phyloP scores from a whole-genome alignment of 2,329 filamentous ascomycete species.

The Talaromyces rugulosus region DNA sequence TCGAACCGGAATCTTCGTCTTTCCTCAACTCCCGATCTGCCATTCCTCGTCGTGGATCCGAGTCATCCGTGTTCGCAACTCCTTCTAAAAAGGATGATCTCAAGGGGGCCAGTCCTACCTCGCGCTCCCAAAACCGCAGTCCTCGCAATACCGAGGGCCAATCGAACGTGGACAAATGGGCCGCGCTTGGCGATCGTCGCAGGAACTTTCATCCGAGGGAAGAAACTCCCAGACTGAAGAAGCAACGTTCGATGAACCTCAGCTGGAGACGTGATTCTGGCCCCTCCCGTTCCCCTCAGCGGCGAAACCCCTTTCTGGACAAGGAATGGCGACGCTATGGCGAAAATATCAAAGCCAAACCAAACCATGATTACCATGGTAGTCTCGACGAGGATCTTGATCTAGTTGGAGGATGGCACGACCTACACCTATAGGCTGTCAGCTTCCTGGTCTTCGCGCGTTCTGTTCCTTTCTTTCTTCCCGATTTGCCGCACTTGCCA shows the following conservation, averaged over 20 bases:
- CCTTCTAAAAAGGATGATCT: slow-evolving; percentile 52
- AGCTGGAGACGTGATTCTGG: slow-evolving; percentile 42
- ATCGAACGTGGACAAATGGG: slow-evolving; percentile 73
- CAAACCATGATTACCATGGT: slow-evolving; percentile 48
- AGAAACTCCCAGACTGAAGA: slow-evolving; percentile 44
- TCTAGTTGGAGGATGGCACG: slow-evolving; percentile 92
- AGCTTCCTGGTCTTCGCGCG: slow-evolving; percentile 15
- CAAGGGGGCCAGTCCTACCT: slow-evolving; percentile 49
- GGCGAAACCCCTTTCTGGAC: slow-evolving; percentile 37
- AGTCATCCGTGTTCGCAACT: neutral
- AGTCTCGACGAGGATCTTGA: slow-evolving; percentile 67
- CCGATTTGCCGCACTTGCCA: neutral
- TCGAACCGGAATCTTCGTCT: slow-evolving; percentile 52
- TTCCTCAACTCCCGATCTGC: slow-evolving; percentile 47
- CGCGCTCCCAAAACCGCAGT: slow-evolving; percentile 25
- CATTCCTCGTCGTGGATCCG: slow-evolving; percentile 25
- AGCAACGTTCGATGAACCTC: slow-evolving; percentile 40
- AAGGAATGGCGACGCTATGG: slow-evolving; percentile 44
- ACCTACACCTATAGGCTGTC: slow-evolving; percentile 57
- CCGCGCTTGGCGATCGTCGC: slow-evolving; percentile 76
- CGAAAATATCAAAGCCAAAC: slow-evolving; percentile 24
- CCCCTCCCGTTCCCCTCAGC: slow-evolving; percentile 30
- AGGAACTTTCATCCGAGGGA: slow-evolving; percentile 60
- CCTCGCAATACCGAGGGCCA: slow-evolving; percentile 60
- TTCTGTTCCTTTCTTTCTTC: slow-evolving; percentile 10